These are phyloP conservation scores for Starmerella scarabaei DNA, from an alignment of 805 yeast species.

Conservation along the genomic window DNA sequence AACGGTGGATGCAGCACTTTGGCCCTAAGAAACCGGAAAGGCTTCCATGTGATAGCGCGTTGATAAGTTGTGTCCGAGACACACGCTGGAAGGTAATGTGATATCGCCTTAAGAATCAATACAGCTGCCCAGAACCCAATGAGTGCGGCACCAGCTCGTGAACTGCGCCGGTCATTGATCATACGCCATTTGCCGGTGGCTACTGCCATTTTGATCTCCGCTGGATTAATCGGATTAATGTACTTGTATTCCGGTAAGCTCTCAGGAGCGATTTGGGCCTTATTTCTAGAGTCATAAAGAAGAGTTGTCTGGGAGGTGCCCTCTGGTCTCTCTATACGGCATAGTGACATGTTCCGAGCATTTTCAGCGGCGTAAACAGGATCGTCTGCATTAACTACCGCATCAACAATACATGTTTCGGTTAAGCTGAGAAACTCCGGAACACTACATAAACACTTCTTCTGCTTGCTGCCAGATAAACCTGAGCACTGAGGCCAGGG, in stretches of 20 bases:
- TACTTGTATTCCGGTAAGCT: constrained; percentile 1
- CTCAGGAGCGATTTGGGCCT: neutral
- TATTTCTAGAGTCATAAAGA: neutral
- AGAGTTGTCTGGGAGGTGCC: neutral
- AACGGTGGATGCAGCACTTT: constrained; percentile 7
- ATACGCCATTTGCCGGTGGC: constrained; percentile 13
- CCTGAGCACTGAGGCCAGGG: constrained; percentile 13
- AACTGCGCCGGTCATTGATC: constrained; percentile 6
- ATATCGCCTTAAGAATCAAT: neutral
- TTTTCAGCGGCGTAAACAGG: constrained; percentile 4
- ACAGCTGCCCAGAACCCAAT: constrained; percentile 11
- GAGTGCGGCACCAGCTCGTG: constrained; percentile 11
- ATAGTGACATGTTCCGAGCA: constrained; percentile 6
- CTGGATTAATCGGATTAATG: constrained; percentile 5
- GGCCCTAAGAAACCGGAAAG: constrained; percentile 4
- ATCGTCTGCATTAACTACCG: constrained; percentile 10
- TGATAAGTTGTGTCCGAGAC: neutral
- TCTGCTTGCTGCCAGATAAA: neutral
- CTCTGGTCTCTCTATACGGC: neutral
- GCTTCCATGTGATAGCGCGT: neutral
- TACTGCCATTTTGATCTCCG: constrained; percentile 8
- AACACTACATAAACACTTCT: constrained; percentile 7
- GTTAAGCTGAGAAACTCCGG: constrained; percentile 12
- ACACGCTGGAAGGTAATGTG: neutral
- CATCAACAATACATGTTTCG: constrained; percentile 7